Conservation (phyloP, 148 eudicot species). For the Rhododendron ovatum region DNA sequence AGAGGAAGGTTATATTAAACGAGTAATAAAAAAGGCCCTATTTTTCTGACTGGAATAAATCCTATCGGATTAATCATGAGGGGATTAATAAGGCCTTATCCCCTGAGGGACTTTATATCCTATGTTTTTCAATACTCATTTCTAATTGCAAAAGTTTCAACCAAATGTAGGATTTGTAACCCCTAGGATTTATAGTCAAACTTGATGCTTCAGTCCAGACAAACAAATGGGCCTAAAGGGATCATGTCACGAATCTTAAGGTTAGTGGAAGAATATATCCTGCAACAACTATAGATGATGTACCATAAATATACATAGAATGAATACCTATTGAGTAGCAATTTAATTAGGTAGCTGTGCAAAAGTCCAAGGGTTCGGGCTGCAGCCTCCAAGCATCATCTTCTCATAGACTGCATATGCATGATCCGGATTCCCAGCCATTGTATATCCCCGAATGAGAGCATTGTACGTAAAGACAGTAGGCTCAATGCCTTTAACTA, state of each 20-base stretch:
- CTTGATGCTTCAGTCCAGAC: not conserved
- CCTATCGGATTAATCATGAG: not conserved
- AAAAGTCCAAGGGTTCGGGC: conserved; percentile 76
- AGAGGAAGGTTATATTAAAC: not conserved
- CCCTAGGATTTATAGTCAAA: not conserved
- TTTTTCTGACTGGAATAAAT: not conserved
- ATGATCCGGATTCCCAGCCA: conserved; percentile 63
- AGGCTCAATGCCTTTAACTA: conserved; percentile 68
- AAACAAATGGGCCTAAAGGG: not conserved
- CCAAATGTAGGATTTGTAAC: not conserved
- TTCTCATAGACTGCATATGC: conserved; percentile 83
- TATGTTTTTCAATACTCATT: not conserved
- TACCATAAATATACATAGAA: not conserved
- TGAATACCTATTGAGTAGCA: conserved; percentile 1
- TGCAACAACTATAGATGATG: not conserved
- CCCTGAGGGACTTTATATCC: not conserved
- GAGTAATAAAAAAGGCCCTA: not conserved
- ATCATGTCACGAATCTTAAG: not conserved
- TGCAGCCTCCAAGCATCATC: conserved; percentile 94
- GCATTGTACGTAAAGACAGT: conserved; percentile 85
- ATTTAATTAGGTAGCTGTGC: conserved; percentile 83
- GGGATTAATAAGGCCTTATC: not conserved
- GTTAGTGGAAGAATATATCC: not conserved
- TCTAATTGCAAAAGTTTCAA: not conserved
- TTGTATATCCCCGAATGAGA: conserved; percentile 79